Base-by-base conservation (phyloP, 2,329 filamentous ascomycete species). In the Ceratocystis ficicola region DNA sequence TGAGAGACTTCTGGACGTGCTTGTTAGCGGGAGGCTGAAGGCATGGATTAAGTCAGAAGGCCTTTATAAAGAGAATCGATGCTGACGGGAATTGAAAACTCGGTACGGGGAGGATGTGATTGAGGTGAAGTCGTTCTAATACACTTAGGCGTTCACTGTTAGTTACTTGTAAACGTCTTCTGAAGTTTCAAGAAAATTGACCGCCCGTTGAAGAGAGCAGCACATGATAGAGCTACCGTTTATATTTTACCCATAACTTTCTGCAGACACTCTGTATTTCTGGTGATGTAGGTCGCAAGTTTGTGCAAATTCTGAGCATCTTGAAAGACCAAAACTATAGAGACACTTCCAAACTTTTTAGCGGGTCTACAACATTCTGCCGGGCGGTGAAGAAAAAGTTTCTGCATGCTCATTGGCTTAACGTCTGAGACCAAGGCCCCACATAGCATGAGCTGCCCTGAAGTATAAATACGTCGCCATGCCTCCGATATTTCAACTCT, bases 21-120 rank as follows among this genome's bases (percentile, higher is more conserved):
- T 89, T 69, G 85, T 89, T 44, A 83, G 82, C 0, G 72, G 74
- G 1, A 78, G 78, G 1, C 82, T 91, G 0, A 76, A 75, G 60
- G 74, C 73, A 25, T 89, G 84, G 81, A 79, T 91, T 32, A 73
- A 79, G 68, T 74, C 76, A 10, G 77, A 83, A 70, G 73, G 72
- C 1, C 68, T 90, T 67, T 90, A 90, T 74, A 22, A n/a, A n/a
- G 48, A 63, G 20, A 59, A 4, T 3, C 20, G 4, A 59, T 1
- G 15, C 6, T 20, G 12, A 2, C 8, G 17, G n/a, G 8, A 61
- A 70, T 69, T 36, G 74, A 76, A 25, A 73, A 76, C 20, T 30
- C 10, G 59, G 25, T 3, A n/a, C 10, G 3, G 6, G 28, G 15
- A 25, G 22, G 3, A 15, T 28, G 22, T 28, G 15, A 25, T 8